Base-by-base conservation (phyloP, 2,329 filamentous ascomycete genomes). In the Clonostachys rosea region DNA sequence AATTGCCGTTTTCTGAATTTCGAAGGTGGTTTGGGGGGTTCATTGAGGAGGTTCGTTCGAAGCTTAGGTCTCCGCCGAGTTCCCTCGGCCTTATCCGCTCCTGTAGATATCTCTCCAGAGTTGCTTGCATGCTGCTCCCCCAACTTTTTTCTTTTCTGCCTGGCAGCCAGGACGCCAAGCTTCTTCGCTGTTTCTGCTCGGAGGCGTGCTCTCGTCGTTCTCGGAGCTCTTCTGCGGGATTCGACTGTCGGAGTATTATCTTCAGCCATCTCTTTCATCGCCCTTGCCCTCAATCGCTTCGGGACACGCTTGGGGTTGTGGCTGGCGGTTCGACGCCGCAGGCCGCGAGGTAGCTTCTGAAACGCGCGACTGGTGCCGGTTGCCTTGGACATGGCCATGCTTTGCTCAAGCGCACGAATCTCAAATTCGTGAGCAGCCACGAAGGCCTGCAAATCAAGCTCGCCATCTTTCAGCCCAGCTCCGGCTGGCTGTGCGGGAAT, bases 291-390 rank as follows among this genome's bases (percentile, higher is more conserved):
- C 59, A 97, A 68, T 52, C 90, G 74, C 60, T 85, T 86, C 3
- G 94, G 94, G 14, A 99, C 86, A 52, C 87, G 81, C 68, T 92
- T 95, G 35, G 88, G 87, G 76, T 99, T 96, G 68, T 99, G 94
- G 64, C 91, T 96, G 17, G 92, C 94, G 0, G 92, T 96, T 56
- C 94, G 79, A 53, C 94, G 78, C 54, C 94, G 78, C 78, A 99
- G 71, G 44, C 86, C 84, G 55, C 90, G 81, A 2, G 94, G 94
- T 6, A 99, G 87, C 56, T 89, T 82, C 65, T 99, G 94, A 60
- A 97, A 97, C 13, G 92, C 91, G 45, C 92, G 79, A 48, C 81
- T 84, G 40, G 79, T 72, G 46, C 73, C 69, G 37, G 72, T 69
- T 6, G 69, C 68, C 63, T 87, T 91, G 42, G 89, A 86, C 35